Evolutionary conservation across 1,284 basidiomycete species (phyloP).

Genomic region (Marasmius tenuissimus): DNA sequence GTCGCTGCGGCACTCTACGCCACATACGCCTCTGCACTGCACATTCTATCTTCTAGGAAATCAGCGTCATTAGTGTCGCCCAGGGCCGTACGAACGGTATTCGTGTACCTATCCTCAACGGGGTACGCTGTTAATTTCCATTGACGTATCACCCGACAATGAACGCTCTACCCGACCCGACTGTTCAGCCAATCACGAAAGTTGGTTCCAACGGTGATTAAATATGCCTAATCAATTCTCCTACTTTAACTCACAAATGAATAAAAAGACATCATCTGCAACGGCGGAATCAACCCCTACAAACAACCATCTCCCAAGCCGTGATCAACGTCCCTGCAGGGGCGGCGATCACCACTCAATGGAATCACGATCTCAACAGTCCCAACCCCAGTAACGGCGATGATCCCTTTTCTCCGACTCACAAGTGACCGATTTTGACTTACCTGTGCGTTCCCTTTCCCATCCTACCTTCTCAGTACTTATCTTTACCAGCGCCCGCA

Average conservation of each 20-base stretch:
- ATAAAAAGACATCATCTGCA: slow-evolving; percentile 53
- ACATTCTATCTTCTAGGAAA: slow-evolving; percentile 12
- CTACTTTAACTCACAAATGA: too few relatives aligned
- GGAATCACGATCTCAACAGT: slow-evolving; percentile 50
- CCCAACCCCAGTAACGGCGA: slow-evolving; percentile 42
- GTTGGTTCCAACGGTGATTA: slow-evolving; percentile 49
- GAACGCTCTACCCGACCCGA: not conserved
- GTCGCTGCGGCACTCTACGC: not conserved
- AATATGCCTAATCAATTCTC: too few relatives aligned
- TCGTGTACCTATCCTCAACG: slow-evolving; percentile 42
- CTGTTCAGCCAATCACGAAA: slow-evolving; percentile 47
- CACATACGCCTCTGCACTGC: not conserved
- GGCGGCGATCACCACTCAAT: slow-evolving; percentile 50
- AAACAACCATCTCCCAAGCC: slow-evolving; percentile 47
- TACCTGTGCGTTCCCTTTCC: slow-evolving; percentile 45
- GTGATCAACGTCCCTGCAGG: slow-evolving; percentile 54
- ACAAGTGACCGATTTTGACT: slow-evolving; percentile 54
- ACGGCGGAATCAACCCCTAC: slow-evolving; percentile 61
- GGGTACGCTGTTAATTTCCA: slow-evolving; percentile 32
- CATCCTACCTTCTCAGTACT: not conserved
- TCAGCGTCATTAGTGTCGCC: slow-evolving; percentile 30
- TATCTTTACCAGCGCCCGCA: slow-evolving; percentile 40
- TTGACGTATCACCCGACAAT: not conserved
- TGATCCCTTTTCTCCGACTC: slow-evolving; percentile 53
- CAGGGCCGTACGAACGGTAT: slow-evolving; percentile 32